Evolutionary conservation across 768 basidiomycete genomes (phyloP).

Genomic region (Termitomyces sp.): DNA sequence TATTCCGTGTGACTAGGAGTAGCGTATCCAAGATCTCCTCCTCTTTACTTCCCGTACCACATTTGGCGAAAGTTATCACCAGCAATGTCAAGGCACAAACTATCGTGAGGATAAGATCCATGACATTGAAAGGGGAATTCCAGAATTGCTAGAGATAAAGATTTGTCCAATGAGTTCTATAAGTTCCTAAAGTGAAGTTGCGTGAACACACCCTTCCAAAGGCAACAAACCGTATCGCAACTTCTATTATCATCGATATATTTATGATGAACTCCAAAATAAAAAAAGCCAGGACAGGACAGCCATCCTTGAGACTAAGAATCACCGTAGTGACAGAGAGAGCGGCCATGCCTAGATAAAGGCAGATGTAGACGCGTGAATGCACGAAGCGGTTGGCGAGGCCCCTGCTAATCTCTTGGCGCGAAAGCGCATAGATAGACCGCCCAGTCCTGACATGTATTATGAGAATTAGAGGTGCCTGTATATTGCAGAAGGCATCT

Average conservation of each 20-base stretch:
- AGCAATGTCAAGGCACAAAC: slow-evolving; percentile 90
- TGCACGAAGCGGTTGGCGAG: slow-evolving; percentile 90
- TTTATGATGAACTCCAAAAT: slow-evolving; percentile 88
- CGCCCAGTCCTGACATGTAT: slow-evolving; percentile 54
- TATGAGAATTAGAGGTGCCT: slow-evolving; percentile 13
- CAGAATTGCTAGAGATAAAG: slow-evolving; percentile 80
- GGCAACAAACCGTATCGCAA: slow-evolving; percentile 86
- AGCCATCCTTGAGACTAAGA: slow-evolving; percentile 78
- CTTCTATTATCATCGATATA: slow-evolving; percentile 90
- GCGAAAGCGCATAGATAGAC: slow-evolving; percentile 83
- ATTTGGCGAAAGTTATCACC: slow-evolving; percentile 85
- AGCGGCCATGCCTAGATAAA: slow-evolving; percentile 87
- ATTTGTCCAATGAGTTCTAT: slow-evolving; percentile 3
- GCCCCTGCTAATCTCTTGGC: slow-evolving; percentile 78
- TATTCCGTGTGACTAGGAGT: slow-evolving; percentile 87
- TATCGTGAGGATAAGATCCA: slow-evolving; percentile 83
- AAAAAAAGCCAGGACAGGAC: slow-evolving; percentile 87
- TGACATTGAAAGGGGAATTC: slow-evolving; percentile 88
- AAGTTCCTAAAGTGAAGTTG: not conserved
- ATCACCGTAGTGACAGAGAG: slow-evolving; percentile 85
- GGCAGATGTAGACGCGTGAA: slow-evolving; percentile 80
- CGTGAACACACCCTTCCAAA: slow-evolving; percentile 74
- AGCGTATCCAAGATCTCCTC: slow-evolving; percentile 94
- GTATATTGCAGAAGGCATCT: not conserved
- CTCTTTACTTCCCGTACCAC: slow-evolving; percentile 79